A percentile compares a stretch with the other conserved stretches of the same genome.
These are phyloP conservation scores for Coriolopsis trogii DNA, from an alignment of 1,284 basidiomycete genomes.

Conservation along the genomic window DNA sequence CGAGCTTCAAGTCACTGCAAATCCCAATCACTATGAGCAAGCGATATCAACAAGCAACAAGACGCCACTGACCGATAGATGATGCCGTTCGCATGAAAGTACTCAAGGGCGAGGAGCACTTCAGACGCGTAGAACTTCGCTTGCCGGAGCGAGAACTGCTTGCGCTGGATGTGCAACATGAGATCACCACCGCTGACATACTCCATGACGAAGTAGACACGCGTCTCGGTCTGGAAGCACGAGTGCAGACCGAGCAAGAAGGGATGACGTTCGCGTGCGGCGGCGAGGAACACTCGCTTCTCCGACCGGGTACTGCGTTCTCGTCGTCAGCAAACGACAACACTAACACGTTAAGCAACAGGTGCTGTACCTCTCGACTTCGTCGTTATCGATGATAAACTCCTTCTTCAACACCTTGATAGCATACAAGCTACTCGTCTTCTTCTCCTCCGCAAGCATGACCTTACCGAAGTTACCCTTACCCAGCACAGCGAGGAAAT, in stretches of 20 bases:
- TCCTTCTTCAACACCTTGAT: slow-evolving; percentile 99
- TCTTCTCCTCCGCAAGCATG: slow-evolving; percentile 99
- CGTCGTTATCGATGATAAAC: slow-evolving; percentile 99
- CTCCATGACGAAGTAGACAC: slow-evolving; percentile 88
- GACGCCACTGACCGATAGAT: slow-evolving; percentile 64
- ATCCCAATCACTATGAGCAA: not conserved
- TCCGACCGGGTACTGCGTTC: slow-evolving; percentile 97
- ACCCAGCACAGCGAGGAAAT: slow-evolving; percentile 97
- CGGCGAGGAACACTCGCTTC: slow-evolving; percentile 97
- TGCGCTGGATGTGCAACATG: slow-evolving; percentile 83
- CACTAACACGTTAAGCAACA: slow-evolving; percentile 31
- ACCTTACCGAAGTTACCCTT: slow-evolving; percentile 99
- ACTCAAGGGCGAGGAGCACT: slow-evolving; percentile 94
- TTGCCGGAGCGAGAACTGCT: slow-evolving; percentile 79
- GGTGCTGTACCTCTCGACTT: slow-evolving; percentile 99
- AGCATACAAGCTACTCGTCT: slow-evolving; percentile 87
- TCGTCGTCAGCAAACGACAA: too few relatives aligned
- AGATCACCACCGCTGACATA: slow-evolving; percentile 80
- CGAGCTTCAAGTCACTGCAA: slow-evolving; percentile 91
- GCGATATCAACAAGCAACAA: not conserved
- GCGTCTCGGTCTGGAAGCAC: slow-evolving; percentile 99
- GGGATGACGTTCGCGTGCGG: slow-evolving; percentile 95
- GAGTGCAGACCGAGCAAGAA: slow-evolving; percentile 97
- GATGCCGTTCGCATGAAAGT: slow-evolving; percentile 98
- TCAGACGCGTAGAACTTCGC: slow-evolving; percentile 99